Percentiles rank a stretch among this genome's conserved stretches.
phyloP scores from a whole-genome alignment of 257 asterid genomes.

The Echium plantagineum region DNA sequence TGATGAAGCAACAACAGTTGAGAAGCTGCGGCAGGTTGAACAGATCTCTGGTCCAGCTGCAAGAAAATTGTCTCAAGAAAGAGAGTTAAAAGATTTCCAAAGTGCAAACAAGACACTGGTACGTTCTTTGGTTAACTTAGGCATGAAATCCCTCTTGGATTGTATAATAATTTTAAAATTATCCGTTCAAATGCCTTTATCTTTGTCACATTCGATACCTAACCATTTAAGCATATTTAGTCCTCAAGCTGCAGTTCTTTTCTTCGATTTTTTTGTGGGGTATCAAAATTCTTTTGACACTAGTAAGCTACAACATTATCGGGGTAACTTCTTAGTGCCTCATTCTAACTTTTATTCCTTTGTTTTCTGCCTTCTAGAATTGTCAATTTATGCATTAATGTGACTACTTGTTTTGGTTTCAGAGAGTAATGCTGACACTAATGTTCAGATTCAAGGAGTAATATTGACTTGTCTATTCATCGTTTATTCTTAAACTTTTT shows the following conservation, averaged over 20 bases:
- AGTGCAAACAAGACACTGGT: conserved; percentile 65
- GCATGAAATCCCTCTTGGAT: conserved; percentile 3
- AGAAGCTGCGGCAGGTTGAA: conserved; percentile 64
- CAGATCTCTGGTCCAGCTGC: conserved; percentile 36
- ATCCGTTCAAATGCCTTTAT: background rate
- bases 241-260: background rate
- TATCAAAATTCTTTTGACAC: background rate
- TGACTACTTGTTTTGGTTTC: background rate
- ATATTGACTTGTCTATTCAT: background rate
- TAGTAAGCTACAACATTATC: background rate
- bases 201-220: background rate
- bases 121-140: conserved; percentile 1
- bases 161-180: conserved; percentile 3
- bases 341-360: background rate
- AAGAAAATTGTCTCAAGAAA: conserved; percentile 38
- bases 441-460: background rate
- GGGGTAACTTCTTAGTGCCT: background rate
- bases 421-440: background rate
- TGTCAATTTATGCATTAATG: background rate
- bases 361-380: conserved; percentile 1
- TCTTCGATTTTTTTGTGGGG: background rate
- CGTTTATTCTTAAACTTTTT: conserved; percentile 4
- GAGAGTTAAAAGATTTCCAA: conserved; percentile 46
- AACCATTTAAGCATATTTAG: background rate
- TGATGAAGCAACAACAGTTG: conserved; percentile 71